phyloP scores from a whole-genome alignment of 352 stramenopile species.

The Globisporangium cylindrosporum region DNA sequence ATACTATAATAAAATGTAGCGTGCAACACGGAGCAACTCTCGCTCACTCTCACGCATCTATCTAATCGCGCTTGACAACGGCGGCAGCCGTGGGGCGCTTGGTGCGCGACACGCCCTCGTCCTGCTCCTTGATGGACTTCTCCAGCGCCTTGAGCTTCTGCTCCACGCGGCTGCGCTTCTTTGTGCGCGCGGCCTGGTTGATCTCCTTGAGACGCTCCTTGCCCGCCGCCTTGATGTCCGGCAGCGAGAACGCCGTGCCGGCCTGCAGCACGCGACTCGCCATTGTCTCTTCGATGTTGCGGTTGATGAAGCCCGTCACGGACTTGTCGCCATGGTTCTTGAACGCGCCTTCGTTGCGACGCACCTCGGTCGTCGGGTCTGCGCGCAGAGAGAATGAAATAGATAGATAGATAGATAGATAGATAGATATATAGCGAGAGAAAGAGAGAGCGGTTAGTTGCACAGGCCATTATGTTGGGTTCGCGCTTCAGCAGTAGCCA shows the following conservation, averaged over 20 bases:
- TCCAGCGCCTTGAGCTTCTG: slow-evolving; percentile 79
- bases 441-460: neutral
- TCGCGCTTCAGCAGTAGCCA: neutral
- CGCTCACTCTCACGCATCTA: neutral
- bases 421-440: too few relatives aligned
- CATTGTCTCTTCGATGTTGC: slow-evolving; percentile 88
- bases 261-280: slow-evolving; percentile 76
- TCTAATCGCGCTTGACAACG: slow-evolving; percentile 26
- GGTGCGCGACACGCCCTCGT: slow-evolving; percentile 48
- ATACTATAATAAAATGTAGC: slow-evolving; percentile 6
- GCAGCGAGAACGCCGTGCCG: slow-evolving; percentile 53
- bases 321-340: slow-evolving; percentile 76
- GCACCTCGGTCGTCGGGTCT: slow-evolving; percentile 84
- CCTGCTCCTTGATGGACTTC: slow-evolving; percentile 73
- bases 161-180: slow-evolving; percentile 84
- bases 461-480: neutral
- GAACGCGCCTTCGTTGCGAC: slow-evolving; percentile 63
- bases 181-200: slow-evolving; percentile 74
- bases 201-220: slow-evolving; percentile 87
- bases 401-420: too few relatives aligned
- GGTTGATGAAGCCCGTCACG: slow-evolving; percentile 82
- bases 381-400: neutral
- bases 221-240: slow-evolving; percentile 63
- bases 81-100: slow-evolving; percentile 46
- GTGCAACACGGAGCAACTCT: neutral